phyloP scores from a whole-genome alignment of 371 early-diverging fungal species.

The Haplosporangium sp. region DNA sequence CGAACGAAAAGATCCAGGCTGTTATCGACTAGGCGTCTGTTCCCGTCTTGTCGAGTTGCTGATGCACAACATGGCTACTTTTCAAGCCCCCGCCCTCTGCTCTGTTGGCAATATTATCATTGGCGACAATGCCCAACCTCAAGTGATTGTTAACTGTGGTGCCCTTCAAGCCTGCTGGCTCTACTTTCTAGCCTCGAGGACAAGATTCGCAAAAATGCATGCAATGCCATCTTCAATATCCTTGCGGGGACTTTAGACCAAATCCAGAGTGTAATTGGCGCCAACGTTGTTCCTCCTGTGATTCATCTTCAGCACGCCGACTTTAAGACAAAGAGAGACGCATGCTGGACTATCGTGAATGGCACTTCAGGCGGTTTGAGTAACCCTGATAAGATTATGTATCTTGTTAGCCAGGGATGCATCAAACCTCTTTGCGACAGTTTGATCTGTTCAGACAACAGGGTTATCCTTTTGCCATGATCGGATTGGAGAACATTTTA shows the following conservation, averaged over 20 bases:
- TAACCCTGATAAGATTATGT: slow-evolving; percentile 90
- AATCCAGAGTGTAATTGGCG: slow-evolving; percentile 95
- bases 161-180: slow-evolving; percentile 85
- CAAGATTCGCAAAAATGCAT: slow-evolving; percentile 98
- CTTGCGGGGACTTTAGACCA: slow-evolving; percentile 97
- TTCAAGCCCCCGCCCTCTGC: slow-evolving; percentile 98
- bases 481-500: slow-evolving; percentile 97
- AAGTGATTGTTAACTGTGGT: slow-evolving; percentile 93
- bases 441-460: slow-evolving; percentile 90
- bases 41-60: slow-evolving; percentile 94
- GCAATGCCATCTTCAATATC: slow-evolving; percentile 99
- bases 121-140: slow-evolving; percentile 98
- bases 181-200: slow-evolving; percentile 91
- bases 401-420: slow-evolving; percentile 91
- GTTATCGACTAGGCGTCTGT: slow-evolving; percentile 97
- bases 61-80: slow-evolving; percentile 83
- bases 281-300: slow-evolving; percentile 93
- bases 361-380: slow-evolving; percentile 94
- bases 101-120: slow-evolving; percentile 99
- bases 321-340: slow-evolving; percentile 99
- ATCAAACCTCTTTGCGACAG: slow-evolving; percentile 97
- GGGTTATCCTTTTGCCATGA: slow-evolving; percentile 95
- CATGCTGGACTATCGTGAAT: slow-evolving; percentile 99
- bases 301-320: slow-evolving; percentile 91
- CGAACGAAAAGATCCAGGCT: slow-evolving; percentile 94